Evolutionary conservation across 495 filamentous ascomycete species (phyloP).

Genomic region (Podospora pseudocomata): DNA sequence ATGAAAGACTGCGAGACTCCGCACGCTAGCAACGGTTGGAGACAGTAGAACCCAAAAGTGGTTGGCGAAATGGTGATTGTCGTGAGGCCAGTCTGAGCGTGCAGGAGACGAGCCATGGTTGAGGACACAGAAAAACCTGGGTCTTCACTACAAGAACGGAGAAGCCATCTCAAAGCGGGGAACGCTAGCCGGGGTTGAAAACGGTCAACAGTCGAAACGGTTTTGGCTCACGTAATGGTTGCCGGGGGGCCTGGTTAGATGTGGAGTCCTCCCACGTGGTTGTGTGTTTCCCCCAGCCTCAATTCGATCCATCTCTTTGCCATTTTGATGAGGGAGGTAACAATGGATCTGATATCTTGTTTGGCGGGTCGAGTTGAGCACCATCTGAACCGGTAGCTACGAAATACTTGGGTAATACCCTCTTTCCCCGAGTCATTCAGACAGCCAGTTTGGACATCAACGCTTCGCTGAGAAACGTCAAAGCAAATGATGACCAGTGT

Average conservation of each 20-base stretch:
- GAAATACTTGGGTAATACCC: neutral
- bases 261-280: neutral
- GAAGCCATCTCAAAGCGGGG: neutral
- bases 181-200: neutral
- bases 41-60: conserved; percentile 3
- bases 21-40: conserved; percentile 7
- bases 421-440: neutral
- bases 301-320: neutral
- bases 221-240: neutral
- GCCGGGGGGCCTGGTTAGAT: neutral
- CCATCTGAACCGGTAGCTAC: neutral
- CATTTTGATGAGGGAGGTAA: neutral
- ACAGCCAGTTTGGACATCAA: neutral
- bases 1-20: neutral
- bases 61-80: neutral
- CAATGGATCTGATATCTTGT: neutral
- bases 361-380: no score
- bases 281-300: neutral
- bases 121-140: conserved; percentile 10
- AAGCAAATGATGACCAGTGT: neutral
- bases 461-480: no score
- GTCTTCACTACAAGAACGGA: neutral
- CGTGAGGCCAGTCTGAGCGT: conserved; percentile 7
- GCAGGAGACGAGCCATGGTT: conserved; percentile 6
- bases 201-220: conserved; percentile 2